A percentile compares a stretch with the other conserved stretches of the same genome.
phyloP scores from a whole-genome alignment of 1,284 basidiomycete genomes.

The Pterulicium gracile region DNA sequence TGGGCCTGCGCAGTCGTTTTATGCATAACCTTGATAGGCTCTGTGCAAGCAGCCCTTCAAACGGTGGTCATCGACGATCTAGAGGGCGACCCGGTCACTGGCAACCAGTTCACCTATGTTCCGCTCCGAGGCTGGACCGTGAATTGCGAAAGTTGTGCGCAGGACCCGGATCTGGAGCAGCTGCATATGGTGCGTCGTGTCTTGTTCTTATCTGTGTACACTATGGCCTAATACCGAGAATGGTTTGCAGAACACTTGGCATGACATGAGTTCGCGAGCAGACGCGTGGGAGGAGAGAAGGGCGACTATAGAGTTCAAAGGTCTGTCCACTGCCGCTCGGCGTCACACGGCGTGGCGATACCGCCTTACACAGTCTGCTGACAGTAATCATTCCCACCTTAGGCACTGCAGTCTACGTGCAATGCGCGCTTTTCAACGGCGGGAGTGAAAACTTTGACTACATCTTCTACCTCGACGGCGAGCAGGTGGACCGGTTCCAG shows the following conservation, averaged over 20 bases:
- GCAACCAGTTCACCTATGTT: slow-evolving; percentile 5
- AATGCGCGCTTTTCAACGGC: neutral
- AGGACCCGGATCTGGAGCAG: neutral
- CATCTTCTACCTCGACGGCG: neutral
- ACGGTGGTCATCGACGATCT: neutral
- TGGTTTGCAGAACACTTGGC: neutral
- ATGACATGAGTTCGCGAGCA: neutral
- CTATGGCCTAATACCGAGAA: too few relatives aligned
- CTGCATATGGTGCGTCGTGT: neutral
- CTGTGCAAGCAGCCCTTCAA: neutral
- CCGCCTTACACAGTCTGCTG: too few relatives aligned
- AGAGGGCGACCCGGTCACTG: neutral
- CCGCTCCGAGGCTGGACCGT: neutral
- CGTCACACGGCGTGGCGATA: too few relatives aligned
- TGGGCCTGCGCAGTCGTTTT: too few relatives aligned
- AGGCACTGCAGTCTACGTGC: neutral
- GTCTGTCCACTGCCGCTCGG: too few relatives aligned
- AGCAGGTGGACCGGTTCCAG: neutral
- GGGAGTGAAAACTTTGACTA: neutral
- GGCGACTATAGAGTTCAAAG: neutral
- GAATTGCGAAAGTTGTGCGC: neutral
- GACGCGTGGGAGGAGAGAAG: neutral
- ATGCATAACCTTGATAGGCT: too few relatives aligned
- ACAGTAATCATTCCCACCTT: too few relatives aligned
- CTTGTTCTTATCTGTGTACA: too few relatives aligned